Conservation (phyloP, 768 basidiomycete genomes). For the Lentinula sp. region DNA sequence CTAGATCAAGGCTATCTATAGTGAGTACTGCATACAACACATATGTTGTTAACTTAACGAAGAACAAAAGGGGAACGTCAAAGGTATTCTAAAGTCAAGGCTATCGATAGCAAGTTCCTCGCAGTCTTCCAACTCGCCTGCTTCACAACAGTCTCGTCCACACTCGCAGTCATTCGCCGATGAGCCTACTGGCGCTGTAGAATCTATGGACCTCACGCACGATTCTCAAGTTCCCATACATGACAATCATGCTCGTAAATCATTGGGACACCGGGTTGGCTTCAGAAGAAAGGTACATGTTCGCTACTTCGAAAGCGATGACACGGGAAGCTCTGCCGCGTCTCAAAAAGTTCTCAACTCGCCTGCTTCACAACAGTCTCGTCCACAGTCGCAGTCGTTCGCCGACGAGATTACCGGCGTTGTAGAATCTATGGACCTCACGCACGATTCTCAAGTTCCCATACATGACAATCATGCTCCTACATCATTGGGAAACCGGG, state of each 20-base stretch:
- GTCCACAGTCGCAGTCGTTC: constrained; percentile 20
- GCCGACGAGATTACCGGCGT: constrained; percentile 29
- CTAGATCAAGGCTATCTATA: constrained; percentile 64
- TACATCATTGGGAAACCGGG: constrained; percentile 68
- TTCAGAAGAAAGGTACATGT: constrained; percentile 67
- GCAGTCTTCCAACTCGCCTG: constrained; percentile 10
- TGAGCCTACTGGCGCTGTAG: constrained; percentile 36
- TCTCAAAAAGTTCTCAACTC: constrained; percentile 39
- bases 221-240: constrained; percentile 41
- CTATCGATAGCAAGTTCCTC: constrained; percentile 18
- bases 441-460: constrained; percentile 42
- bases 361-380: constrained; percentile 4
- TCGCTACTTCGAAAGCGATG: constrained; percentile 49
- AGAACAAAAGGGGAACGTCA: constrained; percentile 55
- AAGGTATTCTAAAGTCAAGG: constrained; percentile 67
- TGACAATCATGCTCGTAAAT: constrained; percentile 58
- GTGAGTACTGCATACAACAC: constrained; percentile 31
- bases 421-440: constrained; percentile 57
- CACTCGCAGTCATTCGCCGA: constrained; percentile 20
- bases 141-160: constrained; percentile 8
- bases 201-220: constrained; percentile 57
- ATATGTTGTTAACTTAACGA: neutral
- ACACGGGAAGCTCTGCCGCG: constrained; percentile 39
- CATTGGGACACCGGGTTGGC: constrained; percentile 71
- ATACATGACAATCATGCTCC: constrained; percentile 49